Percentiles rank a stretch among this genome's conserved stretches.
Conservation (phyloP, 768 basidiomycete genomes). For the Cystobasidium onofrii region DNA sequence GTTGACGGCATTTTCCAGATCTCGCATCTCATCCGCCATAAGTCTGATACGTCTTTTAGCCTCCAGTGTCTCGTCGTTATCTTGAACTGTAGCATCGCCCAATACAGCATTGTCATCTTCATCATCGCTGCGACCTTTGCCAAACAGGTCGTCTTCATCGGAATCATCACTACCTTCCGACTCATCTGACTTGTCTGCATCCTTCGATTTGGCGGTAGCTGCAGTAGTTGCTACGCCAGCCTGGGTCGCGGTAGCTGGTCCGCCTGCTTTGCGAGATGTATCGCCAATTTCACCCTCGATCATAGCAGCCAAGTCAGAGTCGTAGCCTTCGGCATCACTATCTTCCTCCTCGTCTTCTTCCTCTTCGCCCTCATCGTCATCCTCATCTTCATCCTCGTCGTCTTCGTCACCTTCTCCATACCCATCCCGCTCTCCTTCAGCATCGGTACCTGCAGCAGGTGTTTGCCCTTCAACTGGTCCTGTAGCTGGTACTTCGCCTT, state of each 20-base stretch:
- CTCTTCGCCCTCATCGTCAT: conserved; percentile 56
- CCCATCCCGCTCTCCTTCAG: not conserved
- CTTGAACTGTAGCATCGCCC: conserved; percentile 34
- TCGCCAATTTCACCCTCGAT: conserved; percentile 72
- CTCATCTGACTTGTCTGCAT: conserved; percentile 10
- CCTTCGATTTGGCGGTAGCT: not conserved
- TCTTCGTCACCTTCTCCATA: conserved; percentile 4
- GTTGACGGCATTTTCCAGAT: conserved; percentile 75
- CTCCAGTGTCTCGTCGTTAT: conserved; percentile 37
- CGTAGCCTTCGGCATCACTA: conserved; percentile 64
- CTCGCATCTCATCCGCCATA: conserved; percentile 77
- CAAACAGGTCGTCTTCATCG: conserved; percentile 51
- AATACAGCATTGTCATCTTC: conserved; percentile 55
- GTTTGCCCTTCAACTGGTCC: not conserved
- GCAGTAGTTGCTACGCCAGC: not conserved
- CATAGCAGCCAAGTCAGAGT: conserved; percentile 79
- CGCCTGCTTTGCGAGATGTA: conserved; percentile 48
- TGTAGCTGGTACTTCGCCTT: not conserved
- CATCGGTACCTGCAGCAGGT: not conserved
- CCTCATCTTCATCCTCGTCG: conserved; percentile 48
- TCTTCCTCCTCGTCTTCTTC: conserved; percentile 55
- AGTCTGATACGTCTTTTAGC: conserved; percentile 54
- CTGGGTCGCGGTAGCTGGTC: not conserved
- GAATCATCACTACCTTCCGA: conserved; percentile 49
- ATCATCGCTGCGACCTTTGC: conserved; percentile 45